Evolutionary conservation across 208 protist genomes (phyloP).

Genomic region (Trichomonas vaginalis): DNA sequence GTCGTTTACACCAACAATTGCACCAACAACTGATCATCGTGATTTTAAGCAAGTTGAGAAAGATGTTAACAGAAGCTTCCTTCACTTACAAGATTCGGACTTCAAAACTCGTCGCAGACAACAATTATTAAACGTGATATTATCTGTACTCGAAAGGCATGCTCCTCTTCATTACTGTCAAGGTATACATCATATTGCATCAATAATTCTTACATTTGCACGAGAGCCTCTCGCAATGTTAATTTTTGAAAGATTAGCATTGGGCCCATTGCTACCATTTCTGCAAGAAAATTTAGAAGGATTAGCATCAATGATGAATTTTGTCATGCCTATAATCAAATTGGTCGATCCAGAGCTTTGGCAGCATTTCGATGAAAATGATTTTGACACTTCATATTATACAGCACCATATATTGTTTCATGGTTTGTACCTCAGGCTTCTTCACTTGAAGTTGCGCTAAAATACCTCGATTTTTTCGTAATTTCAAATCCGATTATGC

Average conservation of each 20-base stretch:
- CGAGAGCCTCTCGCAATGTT: neutral
- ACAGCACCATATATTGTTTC: neutral
- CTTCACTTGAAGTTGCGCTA: neutral
- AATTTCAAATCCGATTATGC: neutral
- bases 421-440: neutral
- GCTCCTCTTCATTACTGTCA: neutral
- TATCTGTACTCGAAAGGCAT: neutral
- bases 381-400: neutral
- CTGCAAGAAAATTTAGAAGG: neutral
- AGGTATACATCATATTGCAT: neutral
- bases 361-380: neutral
- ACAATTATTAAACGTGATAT: neutral
- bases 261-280: neutral
- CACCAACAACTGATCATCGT: neutral
- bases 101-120: neutral
- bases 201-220: neutral
- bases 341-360: neutral
- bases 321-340: neutral
- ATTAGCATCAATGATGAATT: neutral
- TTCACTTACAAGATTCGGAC: neutral
- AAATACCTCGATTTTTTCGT: conserved; percentile 7
- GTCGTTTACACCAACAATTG: neutral
- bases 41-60: neutral
- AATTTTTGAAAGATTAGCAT: neutral
- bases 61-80: neutral